Conservation (phyloP, 352 stramenopile species). For the Lagenidium sp. region DNA sequence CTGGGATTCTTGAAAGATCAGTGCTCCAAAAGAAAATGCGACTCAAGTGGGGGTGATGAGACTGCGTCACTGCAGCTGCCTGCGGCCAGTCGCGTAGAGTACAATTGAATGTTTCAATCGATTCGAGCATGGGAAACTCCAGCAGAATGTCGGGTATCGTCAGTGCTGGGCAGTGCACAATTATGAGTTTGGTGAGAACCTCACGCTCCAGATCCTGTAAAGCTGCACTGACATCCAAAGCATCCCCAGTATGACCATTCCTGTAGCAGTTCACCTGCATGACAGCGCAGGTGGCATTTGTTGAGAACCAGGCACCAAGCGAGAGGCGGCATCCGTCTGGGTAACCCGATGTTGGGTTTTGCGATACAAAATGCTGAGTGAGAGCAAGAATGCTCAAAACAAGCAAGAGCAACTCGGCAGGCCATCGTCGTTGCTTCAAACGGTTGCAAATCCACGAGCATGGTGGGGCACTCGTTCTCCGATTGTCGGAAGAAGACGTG, state of each 20-base stretch:
- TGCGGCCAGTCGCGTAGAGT: not conserved
- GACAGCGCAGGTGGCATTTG: slow-evolving; percentile 1
- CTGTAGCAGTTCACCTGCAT: slow-evolving; percentile 5
- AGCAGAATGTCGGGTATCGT: not conserved
- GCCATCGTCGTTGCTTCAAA: not conserved
- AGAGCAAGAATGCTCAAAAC: not conserved
- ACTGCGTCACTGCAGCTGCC: not conserved
- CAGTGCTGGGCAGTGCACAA: slow-evolving; percentile 6
- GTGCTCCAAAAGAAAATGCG: no score
- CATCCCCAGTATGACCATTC: not conserved
- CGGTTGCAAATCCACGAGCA: not conserved
- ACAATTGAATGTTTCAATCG: slow-evolving; percentile 8
- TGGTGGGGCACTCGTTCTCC: not conserved
- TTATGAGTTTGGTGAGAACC: slow-evolving; percentile 1
- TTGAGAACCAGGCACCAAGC: not conserved
- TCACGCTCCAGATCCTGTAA: not conserved
- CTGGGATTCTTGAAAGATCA: no score
- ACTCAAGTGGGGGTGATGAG: not conserved
- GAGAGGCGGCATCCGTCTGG: not conserved
- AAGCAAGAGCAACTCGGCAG: not conserved
- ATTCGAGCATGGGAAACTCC: not conserved
- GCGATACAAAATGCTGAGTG: not conserved
- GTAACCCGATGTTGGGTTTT: not conserved
- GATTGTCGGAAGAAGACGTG: no score
- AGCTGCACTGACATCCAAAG: not conserved